phyloP scores from a whole-genome alignment of 331 rosid species.

The Pyracantha coccinea region DNA sequence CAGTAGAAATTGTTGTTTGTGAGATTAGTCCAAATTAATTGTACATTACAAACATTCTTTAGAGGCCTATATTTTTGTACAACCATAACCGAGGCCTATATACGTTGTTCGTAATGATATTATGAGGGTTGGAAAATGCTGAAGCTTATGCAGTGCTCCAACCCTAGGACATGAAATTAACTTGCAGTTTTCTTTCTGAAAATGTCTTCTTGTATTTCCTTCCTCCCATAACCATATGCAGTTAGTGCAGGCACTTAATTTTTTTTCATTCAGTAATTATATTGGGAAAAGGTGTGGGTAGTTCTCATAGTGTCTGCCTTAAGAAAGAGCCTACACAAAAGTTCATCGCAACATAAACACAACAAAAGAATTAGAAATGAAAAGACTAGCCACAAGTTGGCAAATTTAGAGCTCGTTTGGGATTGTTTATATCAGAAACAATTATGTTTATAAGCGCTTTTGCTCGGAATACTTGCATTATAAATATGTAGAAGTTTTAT shows the following conservation, averaged over 20 bases:
- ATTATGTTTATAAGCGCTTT: not conserved
- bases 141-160: not conserved
- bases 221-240: not conserved
- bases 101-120: not conserved
- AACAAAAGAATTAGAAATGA: too few relatives aligned
- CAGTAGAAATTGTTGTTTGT: slow-evolving; percentile 24
- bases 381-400: not conserved
- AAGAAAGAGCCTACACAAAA: too few relatives aligned
- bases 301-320: too few relatives aligned
- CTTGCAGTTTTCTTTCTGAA: not conserved
- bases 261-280: not conserved
- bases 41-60: slow-evolving; percentile 23
- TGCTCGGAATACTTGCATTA: too few relatives aligned
- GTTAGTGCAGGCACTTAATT: not conserved
- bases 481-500: too few relatives aligned
- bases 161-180: not conserved
- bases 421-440: not conserved
- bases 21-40: slow-evolving; percentile 15
- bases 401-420: too few relatives aligned
- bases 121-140: not conserved
- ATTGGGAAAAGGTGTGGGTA: too few relatives aligned
- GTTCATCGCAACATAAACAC: not conserved
- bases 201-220: not conserved
- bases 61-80: slow-evolving; percentile 20
- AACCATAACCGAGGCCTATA: slow-evolving; percentile 22